These are phyloP conservation scores for Cornus kousa DNA, from an alignment of 148 eudicot genomes.

Conservation along the genomic window DNA sequence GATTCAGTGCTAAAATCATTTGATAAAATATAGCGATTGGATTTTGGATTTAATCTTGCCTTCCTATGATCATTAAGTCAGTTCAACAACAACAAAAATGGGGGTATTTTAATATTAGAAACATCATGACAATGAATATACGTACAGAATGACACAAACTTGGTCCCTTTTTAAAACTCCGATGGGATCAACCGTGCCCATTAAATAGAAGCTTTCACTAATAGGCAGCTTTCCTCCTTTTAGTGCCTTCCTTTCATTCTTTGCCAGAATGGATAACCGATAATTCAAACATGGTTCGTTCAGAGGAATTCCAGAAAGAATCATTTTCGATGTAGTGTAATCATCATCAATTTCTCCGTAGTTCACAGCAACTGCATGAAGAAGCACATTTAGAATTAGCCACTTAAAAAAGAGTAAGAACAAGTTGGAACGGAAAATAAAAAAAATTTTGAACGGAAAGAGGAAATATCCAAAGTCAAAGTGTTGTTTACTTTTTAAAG, in stretches of 20 bases:
- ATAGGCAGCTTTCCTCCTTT: constrained; percentile 65
- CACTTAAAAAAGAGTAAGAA: neutral
- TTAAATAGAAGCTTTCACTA: constrained; percentile 62
- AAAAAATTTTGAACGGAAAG: neutral
- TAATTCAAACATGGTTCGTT: constrained; percentile 62
- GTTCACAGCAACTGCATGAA: constrained; percentile 56
- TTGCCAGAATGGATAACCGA: constrained; percentile 41
- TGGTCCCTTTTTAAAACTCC: constrained; percentile 47
- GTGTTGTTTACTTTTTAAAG: neutral
- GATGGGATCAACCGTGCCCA: constrained; percentile 95
- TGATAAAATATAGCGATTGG: neutral
- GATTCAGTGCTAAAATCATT: neutral
- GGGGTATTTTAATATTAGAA: neutral
- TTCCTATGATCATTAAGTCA: neutral
- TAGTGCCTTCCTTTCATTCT: constrained; percentile 50
- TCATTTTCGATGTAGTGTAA: constrained; percentile 48
- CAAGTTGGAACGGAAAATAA: neutral
- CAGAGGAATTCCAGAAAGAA: constrained; percentile 69
- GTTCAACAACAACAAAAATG: neutral
- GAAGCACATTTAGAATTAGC: neutral
- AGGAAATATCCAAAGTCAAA: too few relatives aligned
- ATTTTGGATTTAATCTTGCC: neutral
- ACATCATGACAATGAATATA: constrained; percentile 1
- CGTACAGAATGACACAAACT: constrained; percentile 91
- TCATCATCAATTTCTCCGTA: constrained; percentile 48